phyloP scores from a whole-genome alignment of 31 red algal species.

The Odonthalia washingtoniensis region DNA sequence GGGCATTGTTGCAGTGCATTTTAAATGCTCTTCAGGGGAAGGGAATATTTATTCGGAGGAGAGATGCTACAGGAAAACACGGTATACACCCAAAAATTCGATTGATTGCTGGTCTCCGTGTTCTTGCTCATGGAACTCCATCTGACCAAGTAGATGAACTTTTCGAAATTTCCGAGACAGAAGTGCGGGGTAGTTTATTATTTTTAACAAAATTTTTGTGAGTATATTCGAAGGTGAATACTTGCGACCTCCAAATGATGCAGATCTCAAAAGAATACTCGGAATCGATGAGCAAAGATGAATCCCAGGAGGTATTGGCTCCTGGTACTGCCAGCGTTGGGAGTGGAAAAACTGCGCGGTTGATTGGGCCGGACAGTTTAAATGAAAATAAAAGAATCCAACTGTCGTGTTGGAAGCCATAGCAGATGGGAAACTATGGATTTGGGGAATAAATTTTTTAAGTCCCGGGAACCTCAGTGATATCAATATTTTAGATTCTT shows the following conservation, averaged over 20 bases:
- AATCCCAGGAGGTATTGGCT: conserved; percentile 26
- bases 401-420: no score
- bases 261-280: not conserved
- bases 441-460: conserved; percentile 54
- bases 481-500: conserved; percentile 37
- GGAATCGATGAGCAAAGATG: not conserved
- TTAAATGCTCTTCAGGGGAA: not conserved
- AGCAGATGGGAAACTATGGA: conserved; percentile 30
- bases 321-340: conserved; percentile 2
- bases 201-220: not conserved
- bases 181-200: not conserved
- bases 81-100: conserved; percentile 3
- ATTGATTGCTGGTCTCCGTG: not conserved
- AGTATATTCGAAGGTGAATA: not conserved
- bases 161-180: not conserved
- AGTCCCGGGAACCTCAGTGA: conserved; percentile 40
- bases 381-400: no score
- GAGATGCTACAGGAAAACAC: conserved; percentile 6
- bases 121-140: conserved; percentile 26
- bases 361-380: no score
- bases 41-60: not conserved
- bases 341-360: no score
- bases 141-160: conserved; percentile 23
- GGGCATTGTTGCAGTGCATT: conserved; percentile 13
- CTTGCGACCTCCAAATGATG: not conserved